Conservation (phyloP, 1,284 basidiomycete genomes). For the Vanrija humicola region DNA sequence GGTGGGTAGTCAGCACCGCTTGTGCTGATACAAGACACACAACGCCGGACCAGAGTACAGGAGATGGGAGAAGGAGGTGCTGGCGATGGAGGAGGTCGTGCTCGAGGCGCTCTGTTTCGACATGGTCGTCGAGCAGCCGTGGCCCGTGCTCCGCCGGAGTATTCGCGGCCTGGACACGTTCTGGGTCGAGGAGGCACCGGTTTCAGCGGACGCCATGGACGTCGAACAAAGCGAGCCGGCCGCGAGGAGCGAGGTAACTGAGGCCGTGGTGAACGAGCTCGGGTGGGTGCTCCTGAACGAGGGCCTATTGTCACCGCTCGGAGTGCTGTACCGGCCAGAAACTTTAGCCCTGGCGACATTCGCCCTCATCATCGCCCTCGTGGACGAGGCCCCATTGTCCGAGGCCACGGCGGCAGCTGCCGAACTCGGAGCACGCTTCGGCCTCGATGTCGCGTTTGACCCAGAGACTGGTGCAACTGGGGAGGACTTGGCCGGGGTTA, state of each 20-base stretch:
- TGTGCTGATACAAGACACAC: conserved; percentile 4
- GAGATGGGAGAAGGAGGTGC: conserved; percentile 65
- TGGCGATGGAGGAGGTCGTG: conserved; percentile 74
- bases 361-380: conserved; percentile 24
- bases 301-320: conserved; percentile 25
- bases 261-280: conserved; percentile 18
- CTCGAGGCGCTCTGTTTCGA: conserved; percentile 89
- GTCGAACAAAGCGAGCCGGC: background rate
- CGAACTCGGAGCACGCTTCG: conserved; percentile 28
- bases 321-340: conserved; percentile 24
- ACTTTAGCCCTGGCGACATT: conserved; percentile 29
- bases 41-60: conserved; percentile 62
- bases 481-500: conserved; percentile 15
- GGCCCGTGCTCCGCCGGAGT: conserved; percentile 65
- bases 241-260: conserved; percentile 17
- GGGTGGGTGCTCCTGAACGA: conserved; percentile 34
- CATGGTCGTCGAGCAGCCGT: conserved; percentile 76
- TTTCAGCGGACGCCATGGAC: background rate
- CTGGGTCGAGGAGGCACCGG: background rate
- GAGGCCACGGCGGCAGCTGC: conserved; percentile 18
- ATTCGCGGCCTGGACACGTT: conserved; percentile 46
- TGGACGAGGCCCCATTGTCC: conserved; percentile 18
- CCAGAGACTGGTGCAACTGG: conserved; percentile 11
- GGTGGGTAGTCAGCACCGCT: background rate
- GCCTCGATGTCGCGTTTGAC: conserved; percentile 23